Percentiles rank a stretch among this genome's conserved stretches.
Evolutionary conservation across 495 filamentous ascomycete species (phyloP).

Genomic region (Penicillium cinerascens): DNA sequence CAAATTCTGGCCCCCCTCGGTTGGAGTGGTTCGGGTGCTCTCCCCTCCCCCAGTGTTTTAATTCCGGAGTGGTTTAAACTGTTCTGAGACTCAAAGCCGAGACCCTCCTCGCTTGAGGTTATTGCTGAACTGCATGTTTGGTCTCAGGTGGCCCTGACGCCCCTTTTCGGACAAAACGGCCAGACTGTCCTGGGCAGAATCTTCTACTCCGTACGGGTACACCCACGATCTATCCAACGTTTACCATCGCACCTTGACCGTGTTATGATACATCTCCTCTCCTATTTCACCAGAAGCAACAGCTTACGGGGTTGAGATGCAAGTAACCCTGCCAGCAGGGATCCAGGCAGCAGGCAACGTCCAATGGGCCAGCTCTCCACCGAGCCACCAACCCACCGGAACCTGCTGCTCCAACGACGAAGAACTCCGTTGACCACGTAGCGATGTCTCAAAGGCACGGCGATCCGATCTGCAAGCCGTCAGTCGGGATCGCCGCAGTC

Average conservation of each 20-base stretch:
- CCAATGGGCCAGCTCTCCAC: conserved; percentile 6
- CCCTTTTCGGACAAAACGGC: conserved; percentile 5
- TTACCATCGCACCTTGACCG: too few relatives aligned
- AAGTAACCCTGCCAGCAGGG: neutral
- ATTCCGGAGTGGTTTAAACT: neutral
- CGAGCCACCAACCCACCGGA: conserved; percentile 5
- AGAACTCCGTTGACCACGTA: conserved; percentile 30
- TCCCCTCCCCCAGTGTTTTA: conserved; percentile 2
- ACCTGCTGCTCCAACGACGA: conserved; percentile 20
- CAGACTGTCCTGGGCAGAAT: conserved; percentile 20
- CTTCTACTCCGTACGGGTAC: neutral
- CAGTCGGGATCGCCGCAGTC: conserved; percentile 25
- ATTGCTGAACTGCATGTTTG: neutral
- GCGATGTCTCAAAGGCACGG: conserved; percentile 31
- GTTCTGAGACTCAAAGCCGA: too few relatives aligned
- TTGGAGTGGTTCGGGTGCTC: neutral
- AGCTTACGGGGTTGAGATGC: neutral
- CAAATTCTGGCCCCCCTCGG: conserved; percentile 19
- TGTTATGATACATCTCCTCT: neutral
- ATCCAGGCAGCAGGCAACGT: conserved; percentile 8
- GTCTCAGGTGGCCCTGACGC: neutral
- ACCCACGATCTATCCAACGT: neutral
- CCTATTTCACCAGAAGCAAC: neutral
- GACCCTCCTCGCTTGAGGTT: neutral
- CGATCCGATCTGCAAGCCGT: conserved; percentile 42